Evolutionary conservation across 106 monocot genomes (phyloP), one percentile per base, ranked within the genome.

Genomic region (Apostasia ramifera): DNA sequence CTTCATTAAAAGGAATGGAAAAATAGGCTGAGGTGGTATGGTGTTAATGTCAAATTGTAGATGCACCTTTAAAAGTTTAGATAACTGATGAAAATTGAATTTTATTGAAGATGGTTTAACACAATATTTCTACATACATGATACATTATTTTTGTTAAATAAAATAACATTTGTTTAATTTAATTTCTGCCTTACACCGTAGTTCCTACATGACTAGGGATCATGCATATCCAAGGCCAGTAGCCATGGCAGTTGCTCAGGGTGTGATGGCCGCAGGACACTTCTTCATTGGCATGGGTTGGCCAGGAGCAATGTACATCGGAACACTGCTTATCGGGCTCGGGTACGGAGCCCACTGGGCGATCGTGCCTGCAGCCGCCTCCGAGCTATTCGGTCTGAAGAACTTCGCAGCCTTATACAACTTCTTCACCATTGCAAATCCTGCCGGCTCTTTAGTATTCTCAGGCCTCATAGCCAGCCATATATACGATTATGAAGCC

Each of bases 281-380:
- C 53, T 84, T 91, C 69, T 75, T 75, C 61, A 84, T 91, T 59
- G 91, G 84, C 2, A 84, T 91, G 91, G 87, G 66, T 14, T 91
- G 87, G 87, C 87, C 91, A 14, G 91, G 87, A 12, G 64, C 84
- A 13, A 80, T 91, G 75, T 84, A 91, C 59, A 49, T 84, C 2
- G 87, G 81, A 6, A 91, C 91, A 13, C 68, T 91, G 47, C 77
- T 91, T 2, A 79, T 87, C 11, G 91, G 91, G 15, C 82, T 91
- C 8, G 90, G 90, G 41, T 91, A 84, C 12, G 90, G 90, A 51
- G 86, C 83, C 42, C 90, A 91, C 58, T 91, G 91, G 91, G 80
- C 91, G 40, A 87, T 91, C 40, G 91, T 84, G 11, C 91, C 91
- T 1, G 91, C 91, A 5, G 83, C 90, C 1, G 86, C 78, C 47